These are phyloP conservation scores for Stellera chamaejasme DNA, from an alignment of 345 rosid genomes.

Conservation along the genomic window DNA sequence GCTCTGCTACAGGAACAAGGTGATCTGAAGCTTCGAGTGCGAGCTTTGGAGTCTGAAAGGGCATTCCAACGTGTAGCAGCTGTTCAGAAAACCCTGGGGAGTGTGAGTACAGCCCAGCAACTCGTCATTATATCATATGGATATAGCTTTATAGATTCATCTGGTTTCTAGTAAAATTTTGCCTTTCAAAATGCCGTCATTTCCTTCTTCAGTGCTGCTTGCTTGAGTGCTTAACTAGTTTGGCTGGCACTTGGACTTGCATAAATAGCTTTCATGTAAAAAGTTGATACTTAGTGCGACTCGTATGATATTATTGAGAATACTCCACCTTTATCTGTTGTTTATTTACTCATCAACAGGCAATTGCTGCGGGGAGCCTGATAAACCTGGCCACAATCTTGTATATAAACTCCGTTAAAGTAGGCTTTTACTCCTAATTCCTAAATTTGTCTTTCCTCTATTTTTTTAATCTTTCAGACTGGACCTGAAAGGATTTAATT, in stretches of 20 bases:
- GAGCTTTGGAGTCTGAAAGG: constrained; percentile 89
- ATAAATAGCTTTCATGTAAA: no score
- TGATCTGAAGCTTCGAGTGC: constrained; percentile 91
- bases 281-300: neutral
- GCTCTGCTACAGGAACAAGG: constrained; percentile 79
- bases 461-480: constrained; percentile 2
- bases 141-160: neutral
- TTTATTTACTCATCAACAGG: constrained; percentile 43
- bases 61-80: constrained; percentile 93
- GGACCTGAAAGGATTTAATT: constrained; percentile 1
- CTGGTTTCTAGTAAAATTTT: neutral
- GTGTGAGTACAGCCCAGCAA: constrained; percentile 41
- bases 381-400: constrained; percentile 87
- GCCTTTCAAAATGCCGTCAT: no score
- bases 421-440: constrained; percentile 28
- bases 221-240: neutral
- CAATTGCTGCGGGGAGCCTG: constrained; percentile 93
- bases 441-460: neutral
- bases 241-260: neutral
- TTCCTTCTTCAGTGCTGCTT: neutral
- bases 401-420: constrained; percentile 77
- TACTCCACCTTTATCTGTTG: neutral
- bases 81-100: constrained; percentile 90
- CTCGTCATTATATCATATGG: neutral
- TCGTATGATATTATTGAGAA: neutral